Evolutionary conservation across 176 grass and related monocot genomes (phyloP).

Genomic region (Triticum dicoccoides): DNA sequence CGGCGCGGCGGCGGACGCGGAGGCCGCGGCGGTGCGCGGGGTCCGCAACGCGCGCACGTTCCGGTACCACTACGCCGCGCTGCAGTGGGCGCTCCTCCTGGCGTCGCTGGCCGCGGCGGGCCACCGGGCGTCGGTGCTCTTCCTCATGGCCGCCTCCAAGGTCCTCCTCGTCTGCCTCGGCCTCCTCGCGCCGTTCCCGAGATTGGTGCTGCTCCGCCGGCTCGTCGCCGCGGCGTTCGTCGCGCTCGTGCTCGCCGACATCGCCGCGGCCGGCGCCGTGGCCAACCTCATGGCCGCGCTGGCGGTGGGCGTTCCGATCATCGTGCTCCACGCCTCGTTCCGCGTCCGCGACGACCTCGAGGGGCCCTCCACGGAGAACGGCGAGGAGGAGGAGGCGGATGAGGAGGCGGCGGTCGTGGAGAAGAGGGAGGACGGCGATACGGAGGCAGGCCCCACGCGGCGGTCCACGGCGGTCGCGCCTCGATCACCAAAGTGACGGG

Average conservation of each 20-base stretch:
- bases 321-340: constrained; percentile 67
- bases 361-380: constrained; percentile 34
- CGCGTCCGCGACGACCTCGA: constrained; percentile 69
- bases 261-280: constrained; percentile 47
- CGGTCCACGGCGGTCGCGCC: constrained; percentile 32
- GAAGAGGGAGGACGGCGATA: constrained; percentile 77
- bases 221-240: constrained; percentile 54
- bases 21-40: constrained; percentile 72
- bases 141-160: constrained; percentile 88
- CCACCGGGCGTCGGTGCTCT: constrained; percentile 63
- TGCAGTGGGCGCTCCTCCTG: constrained; percentile 73
- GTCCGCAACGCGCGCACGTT: constrained; percentile 74
- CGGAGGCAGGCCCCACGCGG: constrained; percentile 42
- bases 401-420: constrained; percentile 42
- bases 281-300: constrained; percentile 52
- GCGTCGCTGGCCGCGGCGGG: constrained; percentile 55
- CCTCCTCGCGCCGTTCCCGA: constrained; percentile 62
- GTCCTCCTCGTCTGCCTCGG: constrained; percentile 67
- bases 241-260: constrained; percentile 55
- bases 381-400: constrained; percentile 10
- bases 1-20: constrained; percentile 50
- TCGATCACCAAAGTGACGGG: constrained; percentile 43
- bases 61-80: constrained; percentile 61
- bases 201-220: constrained; percentile 56
- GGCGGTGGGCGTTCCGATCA: constrained; percentile 44